Evolutionary conservation across 345 rosid genomes (phyloP).

Genomic region (Acer yangbiense): DNA sequence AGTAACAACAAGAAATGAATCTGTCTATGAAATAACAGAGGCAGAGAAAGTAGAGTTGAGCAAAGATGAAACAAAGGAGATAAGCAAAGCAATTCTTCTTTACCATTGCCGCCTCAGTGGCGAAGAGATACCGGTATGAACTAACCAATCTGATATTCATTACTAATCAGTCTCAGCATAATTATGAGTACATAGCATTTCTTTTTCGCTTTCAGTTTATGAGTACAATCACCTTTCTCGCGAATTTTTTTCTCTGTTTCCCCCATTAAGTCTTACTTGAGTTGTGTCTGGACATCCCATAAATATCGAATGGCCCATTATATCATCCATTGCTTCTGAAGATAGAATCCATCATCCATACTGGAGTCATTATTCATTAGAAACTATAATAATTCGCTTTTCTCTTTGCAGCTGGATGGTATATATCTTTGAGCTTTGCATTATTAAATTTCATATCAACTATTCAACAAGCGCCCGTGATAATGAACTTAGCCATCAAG

Average conservation of each 20-base stretch:
- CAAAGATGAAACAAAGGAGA: constrained; percentile 31
- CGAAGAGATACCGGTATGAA: constrained; percentile 35
- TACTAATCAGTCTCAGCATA: background rate
- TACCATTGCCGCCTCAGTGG: constrained; percentile 32
- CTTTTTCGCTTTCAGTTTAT: background rate
- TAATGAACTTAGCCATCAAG: too few relatives aligned
- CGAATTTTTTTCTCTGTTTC: background rate
- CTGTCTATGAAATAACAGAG: constrained; percentile 37
- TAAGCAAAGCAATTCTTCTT: constrained; percentile 40
- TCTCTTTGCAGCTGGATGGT: background rate
- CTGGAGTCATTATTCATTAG: background rate
- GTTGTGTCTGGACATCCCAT: background rate
- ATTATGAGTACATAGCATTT: background rate
- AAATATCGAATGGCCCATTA: background rate
- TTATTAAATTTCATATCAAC: too few relatives aligned
- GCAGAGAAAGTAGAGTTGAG: constrained; percentile 40
- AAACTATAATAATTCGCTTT: background rate
- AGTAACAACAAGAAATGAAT: constrained; percentile 42
- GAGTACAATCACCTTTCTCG: background rate
- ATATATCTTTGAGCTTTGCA: background rate
- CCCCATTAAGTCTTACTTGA: background rate
- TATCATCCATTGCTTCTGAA: background rate
- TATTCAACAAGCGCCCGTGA: too few relatives aligned
- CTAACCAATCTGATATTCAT: background rate
- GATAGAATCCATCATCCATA: background rate